Evolutionary conservation across 306 rosid species (phyloP), one percentile per base, ranked within the genome.

Genomic region (Lupinus albus): DNA sequence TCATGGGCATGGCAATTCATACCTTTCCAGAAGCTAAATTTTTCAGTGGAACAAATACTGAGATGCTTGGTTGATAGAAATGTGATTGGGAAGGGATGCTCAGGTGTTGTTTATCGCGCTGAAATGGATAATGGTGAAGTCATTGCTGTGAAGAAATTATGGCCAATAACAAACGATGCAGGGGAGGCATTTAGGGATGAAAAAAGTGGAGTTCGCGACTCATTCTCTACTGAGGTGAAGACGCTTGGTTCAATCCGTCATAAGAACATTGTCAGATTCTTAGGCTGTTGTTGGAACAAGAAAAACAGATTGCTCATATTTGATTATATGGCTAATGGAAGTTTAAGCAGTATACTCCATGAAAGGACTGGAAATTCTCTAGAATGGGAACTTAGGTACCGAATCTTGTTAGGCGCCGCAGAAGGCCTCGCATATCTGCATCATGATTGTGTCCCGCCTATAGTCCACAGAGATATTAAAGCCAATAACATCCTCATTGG

Each of bases 401-500:
- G 82, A 65, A 88, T 94, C 73, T 66, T 90, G 74, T 66, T 94
- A 51, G 99, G 99, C 42, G 91, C 96, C 38, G 97, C 97, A 2
- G 82, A 94, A 78, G 99, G 99, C 57, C 73, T 94, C 42, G 92
- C 99, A 46, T 94, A 94, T 73, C 79, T 94, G 14, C 99, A 94
- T 72, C 99, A 94, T 80, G 99, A 94, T 28, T 94, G 99, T 83
- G 90, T 79, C 8, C 99, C 99, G 72, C 96, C 99, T 3, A 88
- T 93, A 70, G 94, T 94, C 48, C 99, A 93, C 77, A 83, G 99
- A 36, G 99, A 93, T 71, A 88, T 93, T 59, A 93, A 93, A 83
- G 96, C 99, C 81, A 89, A 90, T 48, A 94, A 94, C 84, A 94
- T 94, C 73, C 96, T 94, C 63, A 88, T 94, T 67, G 99, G 99